Evolutionary conservation across 2,329 filamentous ascomycete species (phyloP).

Genomic region (Pestalotiopsis sp.): DNA sequence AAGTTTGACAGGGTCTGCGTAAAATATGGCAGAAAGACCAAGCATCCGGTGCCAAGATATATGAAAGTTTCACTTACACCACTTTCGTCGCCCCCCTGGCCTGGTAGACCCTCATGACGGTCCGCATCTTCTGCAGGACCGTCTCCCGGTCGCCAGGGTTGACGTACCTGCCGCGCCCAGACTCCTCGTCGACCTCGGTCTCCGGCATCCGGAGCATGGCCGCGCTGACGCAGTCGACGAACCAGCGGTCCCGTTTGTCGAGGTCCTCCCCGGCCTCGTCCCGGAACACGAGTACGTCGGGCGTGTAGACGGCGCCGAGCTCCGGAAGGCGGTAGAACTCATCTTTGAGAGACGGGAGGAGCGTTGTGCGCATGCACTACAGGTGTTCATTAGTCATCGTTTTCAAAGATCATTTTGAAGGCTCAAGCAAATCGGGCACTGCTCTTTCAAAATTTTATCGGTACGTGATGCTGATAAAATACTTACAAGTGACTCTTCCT

Average conservation of each 20-base stretch:
- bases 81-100: conserved; percentile 48
- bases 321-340: conserved; percentile 63
- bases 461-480: background rate
- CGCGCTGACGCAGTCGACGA: conserved; percentile 59
- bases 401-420: background rate
- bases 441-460: background rate
- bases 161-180: conserved; percentile 35
- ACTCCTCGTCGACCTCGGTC: conserved; percentile 32
- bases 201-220: conserved; percentile 64
- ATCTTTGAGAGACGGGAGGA: conserved; percentile 60
- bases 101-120: conserved; percentile 55
- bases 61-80: conserved; percentile 32
- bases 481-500: conserved; percentile 57
- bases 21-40: too few relatives aligned
- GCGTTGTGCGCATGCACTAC: conserved; percentile 58
- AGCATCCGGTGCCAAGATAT: background rate
- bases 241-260: conserved; percentile 54
- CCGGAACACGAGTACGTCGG: conserved; percentile 63
- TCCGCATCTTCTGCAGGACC: conserved; percentile 57
- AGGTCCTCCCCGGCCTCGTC: conserved; percentile 37
- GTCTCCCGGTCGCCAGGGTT: conserved; percentile 52
- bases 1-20: too few relatives aligned
- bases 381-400: background rate
- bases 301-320: conserved; percentile 56
- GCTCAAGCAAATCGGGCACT: too few relatives aligned